A percentile compares a stretch with the other conserved stretches of the same genome.
Evolutionary conservation across 257 asterid species (phyloP).

Genomic region (Catharanthus roseus): DNA sequence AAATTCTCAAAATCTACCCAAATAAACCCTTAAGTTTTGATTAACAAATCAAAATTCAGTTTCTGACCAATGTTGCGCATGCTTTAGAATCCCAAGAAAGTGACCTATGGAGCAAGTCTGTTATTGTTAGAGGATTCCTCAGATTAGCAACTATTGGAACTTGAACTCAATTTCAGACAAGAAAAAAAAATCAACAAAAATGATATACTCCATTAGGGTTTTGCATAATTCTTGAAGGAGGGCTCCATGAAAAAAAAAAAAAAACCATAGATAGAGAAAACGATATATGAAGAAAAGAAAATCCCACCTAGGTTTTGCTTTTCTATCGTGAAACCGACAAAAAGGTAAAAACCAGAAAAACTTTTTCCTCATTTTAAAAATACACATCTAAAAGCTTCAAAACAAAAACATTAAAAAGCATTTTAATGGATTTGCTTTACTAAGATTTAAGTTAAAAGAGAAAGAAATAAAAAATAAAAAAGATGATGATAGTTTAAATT

Average conservation of each 20-base stretch:
- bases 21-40: not conserved
- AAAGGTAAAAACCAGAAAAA: constrained; percentile 10
- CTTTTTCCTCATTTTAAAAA: constrained; percentile 11
- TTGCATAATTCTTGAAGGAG: too few relatives aligned
- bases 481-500: too few relatives aligned
- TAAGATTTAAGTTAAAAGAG: not conserved
- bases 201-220: too few relatives aligned
- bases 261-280: not conserved
- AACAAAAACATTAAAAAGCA: not conserved
- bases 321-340: constrained; percentile 10
- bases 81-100: constrained; percentile 69
- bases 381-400: constrained; percentile 5
- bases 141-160: constrained; percentile 19
- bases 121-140: not conserved
- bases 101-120: constrained; percentile 9
- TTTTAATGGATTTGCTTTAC: constrained; percentile 17
- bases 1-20: too few relatives aligned
- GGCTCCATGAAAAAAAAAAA: too few relatives aligned
- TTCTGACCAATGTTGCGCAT: constrained; percentile 42
- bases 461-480: too few relatives aligned
- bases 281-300: not conserved
- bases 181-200: not conserved
- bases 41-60: not conserved
- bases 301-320: constrained; percentile 17
- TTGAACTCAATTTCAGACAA: constrained; percentile 12